Conservation (phyloP, 2,329 filamentous ascomycete species). For the Anthostomella pinea region DNA sequence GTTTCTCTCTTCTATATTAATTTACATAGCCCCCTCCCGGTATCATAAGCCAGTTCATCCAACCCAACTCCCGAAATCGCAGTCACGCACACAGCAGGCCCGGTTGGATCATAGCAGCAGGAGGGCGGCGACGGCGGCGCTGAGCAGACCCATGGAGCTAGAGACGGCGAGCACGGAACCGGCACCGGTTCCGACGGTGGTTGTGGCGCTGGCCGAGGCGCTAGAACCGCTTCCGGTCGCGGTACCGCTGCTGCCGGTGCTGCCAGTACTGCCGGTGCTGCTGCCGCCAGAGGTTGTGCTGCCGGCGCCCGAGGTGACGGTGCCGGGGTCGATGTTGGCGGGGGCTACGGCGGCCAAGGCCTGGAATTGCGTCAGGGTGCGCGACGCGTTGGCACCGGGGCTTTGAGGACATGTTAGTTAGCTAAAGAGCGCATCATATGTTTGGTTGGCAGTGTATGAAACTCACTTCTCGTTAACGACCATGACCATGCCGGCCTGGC, state of each 20-base stretch:
- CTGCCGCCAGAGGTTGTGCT: conserved; percentile 2
- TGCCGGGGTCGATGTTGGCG: conserved; percentile 30
- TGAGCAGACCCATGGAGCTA: conserved; percentile 41
- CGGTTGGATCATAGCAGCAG: conserved; percentile 35
- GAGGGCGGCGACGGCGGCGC: conserved; percentile 39
- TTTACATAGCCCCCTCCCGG: no score
- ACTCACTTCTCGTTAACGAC: conserved; percentile 73
- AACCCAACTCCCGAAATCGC: no score
- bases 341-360: conserved; percentile 32
- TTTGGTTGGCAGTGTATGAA: no score
- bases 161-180: conserved; percentile 35
- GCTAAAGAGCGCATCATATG: no score
- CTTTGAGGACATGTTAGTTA: conserved; percentile 25
- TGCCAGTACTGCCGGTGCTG: conserved; percentile 2
- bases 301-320: conserved; percentile 23
- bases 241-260: conserved; percentile 7
- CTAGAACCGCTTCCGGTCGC: conserved; percentile 22
- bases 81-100: not conserved
- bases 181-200: conserved; percentile 14
- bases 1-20: no score
- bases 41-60: no score
- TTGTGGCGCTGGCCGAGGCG: conserved; percentile 9
- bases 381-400: conserved; percentile 49
- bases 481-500: conserved; percentile 71
- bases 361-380: conserved; percentile 51